Evolutionary conservation across 2,329 filamentous ascomycete species (phyloP), one percentile per base, ranked within the genome.

Genomic region (Ceratocystis papillata): DNA sequence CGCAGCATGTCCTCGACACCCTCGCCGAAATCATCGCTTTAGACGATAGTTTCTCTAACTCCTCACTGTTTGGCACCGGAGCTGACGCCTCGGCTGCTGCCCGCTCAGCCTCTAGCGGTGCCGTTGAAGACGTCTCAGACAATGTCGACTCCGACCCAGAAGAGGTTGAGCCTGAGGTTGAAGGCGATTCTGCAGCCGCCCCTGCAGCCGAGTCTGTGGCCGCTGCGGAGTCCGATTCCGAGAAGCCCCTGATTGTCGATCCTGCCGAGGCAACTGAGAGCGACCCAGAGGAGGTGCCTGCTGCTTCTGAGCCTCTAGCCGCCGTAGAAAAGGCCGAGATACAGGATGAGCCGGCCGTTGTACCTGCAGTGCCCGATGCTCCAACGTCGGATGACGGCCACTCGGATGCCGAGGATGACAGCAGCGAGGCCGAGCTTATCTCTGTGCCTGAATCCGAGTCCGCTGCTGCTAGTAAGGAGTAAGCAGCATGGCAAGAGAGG

Each of bases 11-110:
- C 72, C 86, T 99, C 72, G 93, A 99, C 76, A 87, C 97, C 72
- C 86, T 99, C 69, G 94, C 94, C 70, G 90, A 96, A 79, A 96
- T 99, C 90, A 96, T 99, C 73, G 93, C 92, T 70, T 85, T 92
- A 76, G 94, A 97, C 78, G 84, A 87, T 69, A 85, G 80, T 70
- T 79, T 90, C 71, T 83, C 87, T 71, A 80, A 61, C 67, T 65
- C 67, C 15, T 68, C 67, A 22, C 64, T 68, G 30, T 68, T 89
- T 69, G 83, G 77, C 67, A 70, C 76, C 64, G 74, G 73, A 67
- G 72, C 75, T 64, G 69, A 20, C 30, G 46, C 62, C 12, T 45
- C 44, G 10, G 53, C 61, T 2, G 45, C 65, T 7, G 57, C 57
- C n/a, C 30, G 30, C 30, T 33, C 67, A 69, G 28, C 28, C 4